Conservation (phyloP, 805 yeast species). For the Ogataea naganishii region DNA sequence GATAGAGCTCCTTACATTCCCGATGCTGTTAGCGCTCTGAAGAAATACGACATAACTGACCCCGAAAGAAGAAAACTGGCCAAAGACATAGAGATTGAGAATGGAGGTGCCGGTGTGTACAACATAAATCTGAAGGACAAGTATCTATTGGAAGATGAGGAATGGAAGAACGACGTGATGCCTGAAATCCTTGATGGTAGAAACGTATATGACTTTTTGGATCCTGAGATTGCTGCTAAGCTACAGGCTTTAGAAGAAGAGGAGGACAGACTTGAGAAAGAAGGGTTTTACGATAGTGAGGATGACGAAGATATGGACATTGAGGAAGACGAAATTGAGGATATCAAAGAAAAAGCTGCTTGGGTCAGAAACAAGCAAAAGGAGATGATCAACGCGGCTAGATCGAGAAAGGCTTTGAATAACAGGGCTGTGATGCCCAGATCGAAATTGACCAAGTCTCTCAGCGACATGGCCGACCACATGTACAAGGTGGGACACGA, state of each 20-base stretch:
- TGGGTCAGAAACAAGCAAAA: conserved; percentile 97
- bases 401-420: conserved; percentile 80
- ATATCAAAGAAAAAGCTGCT: conserved; percentile 74
- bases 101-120: conserved; percentile 98
- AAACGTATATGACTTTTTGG: conserved; percentile 95
- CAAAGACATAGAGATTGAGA: conserved; percentile 83
- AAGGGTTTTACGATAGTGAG: conserved; percentile 94
- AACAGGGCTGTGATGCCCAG: conserved; percentile 86
- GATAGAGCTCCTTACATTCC: conserved; percentile 79
- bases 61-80: conserved; percentile 78
- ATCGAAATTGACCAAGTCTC: conserved; percentile 72
- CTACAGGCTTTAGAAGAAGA: conserved; percentile 94
- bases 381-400: conserved; percentile 81
- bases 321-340: conserved; percentile 52
- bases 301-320: conserved; percentile 49
- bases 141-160: conserved; percentile 88
- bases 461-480: conserved; percentile 77
- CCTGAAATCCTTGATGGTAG: conserved; percentile 95
- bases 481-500: conserved; percentile 89
- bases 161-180: conserved; percentile 96
- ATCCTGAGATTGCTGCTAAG: conserved; percentile 89
- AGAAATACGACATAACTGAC: conserved; percentile 69
- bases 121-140: conserved; percentile 89
- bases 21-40: conserved; percentile 50
- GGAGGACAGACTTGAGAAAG: conserved; percentile 86